Evolutionary conservation across 768 basidiomycete species (phyloP), one percentile per base, ranked within the genome.

Genomic region (Russula abietina): DNA sequence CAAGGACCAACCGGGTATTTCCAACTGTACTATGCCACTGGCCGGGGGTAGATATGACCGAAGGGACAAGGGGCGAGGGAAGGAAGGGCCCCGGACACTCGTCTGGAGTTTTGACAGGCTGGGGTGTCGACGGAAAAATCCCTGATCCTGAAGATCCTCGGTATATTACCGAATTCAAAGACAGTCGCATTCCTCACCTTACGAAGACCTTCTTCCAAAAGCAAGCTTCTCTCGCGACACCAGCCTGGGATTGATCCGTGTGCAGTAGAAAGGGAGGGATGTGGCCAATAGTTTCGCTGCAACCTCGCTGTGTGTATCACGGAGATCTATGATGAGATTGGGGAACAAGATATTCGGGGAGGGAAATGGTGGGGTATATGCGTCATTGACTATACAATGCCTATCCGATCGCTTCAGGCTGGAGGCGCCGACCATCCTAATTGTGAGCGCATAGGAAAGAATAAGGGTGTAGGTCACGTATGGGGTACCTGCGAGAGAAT

Each of bases 71-170:
- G 52, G 52, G 32, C 3, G 14, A 12, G 38, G 33, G 45, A 24
- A 53, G 52, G 19, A 28, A 36, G 43, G 61, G 33, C 61, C 61
- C 61, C 57, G 57, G 61, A 62, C 61, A 62, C 61, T 48, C 57
- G 43, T 24, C 24, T 32, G 16, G 41, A 5, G 17, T 38, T 22
- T 51, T 55, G 22, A 55, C 48, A 51, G 55, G 61, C 49, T 26
- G 24, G 19, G 19, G 2, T 3, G 26, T 22, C 22, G 22, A 51
- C 61, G 61, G 61, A 38, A 53, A 22, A 38, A 24, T 36, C 56
- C 56, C 51, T 36, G 22, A 46, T 62, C 14, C 43, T 45, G 36
- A 51, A 45, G 61, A 62, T 62, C 61, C 61, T 57, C 57, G 61
- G 61, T 45, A 36, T 57, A 43, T 51, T 30, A 30, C 41, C 24